phyloP scores from a whole-genome alignment of 768 basidiomycete species.

The Mycena epipterygia region DNA sequence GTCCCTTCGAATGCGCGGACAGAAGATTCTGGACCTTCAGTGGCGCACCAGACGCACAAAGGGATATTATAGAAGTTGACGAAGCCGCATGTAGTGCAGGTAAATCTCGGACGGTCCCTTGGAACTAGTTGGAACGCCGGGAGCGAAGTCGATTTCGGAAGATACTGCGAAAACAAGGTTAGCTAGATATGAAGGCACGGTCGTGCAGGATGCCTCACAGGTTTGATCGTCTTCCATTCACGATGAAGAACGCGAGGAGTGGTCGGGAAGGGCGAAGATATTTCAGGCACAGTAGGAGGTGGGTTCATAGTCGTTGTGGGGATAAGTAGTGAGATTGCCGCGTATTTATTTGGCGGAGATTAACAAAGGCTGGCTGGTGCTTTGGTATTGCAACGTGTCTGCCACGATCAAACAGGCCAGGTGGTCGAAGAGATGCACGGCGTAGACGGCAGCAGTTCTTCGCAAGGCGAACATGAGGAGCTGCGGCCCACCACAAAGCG shows the following conservation, averaged over 20 bases:
- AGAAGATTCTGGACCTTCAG: neutral
- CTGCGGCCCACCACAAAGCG: neutral
- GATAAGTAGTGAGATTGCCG: neutral
- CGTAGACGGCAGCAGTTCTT: neutral
- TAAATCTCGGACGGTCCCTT: conserved; percentile 20
- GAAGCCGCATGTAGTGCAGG: conserved; percentile 17
- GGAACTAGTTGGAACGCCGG: conserved; percentile 21
- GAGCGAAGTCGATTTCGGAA: conserved; percentile 27
- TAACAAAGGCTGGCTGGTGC: conserved; percentile 8
- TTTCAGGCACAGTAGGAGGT: neutral
- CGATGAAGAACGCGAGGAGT: conserved; percentile 15
- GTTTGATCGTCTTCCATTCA: conserved; percentile 22
- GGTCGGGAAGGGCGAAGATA: neutral
- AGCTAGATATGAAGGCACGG: neutral
- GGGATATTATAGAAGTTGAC: conserved; percentile 29
- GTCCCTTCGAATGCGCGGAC: conserved; percentile 17
- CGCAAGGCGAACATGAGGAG: neutral
- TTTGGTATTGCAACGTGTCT: conserved; percentile 7
- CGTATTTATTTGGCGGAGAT: conserved; percentile 20
- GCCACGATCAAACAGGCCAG: neutral
- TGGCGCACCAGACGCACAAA: conserved; percentile 26
- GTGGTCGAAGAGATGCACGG: neutral
- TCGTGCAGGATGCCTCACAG: neutral
- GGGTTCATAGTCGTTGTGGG: neutral
- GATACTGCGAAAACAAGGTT: conserved; percentile 11